A percentile compares a stretch with the other conserved stretches of the same genome.
Conservation (phyloP, 2,329 filamentous ascomycete genomes). For the Teratosphaeria pseudoeucalypti region DNA sequence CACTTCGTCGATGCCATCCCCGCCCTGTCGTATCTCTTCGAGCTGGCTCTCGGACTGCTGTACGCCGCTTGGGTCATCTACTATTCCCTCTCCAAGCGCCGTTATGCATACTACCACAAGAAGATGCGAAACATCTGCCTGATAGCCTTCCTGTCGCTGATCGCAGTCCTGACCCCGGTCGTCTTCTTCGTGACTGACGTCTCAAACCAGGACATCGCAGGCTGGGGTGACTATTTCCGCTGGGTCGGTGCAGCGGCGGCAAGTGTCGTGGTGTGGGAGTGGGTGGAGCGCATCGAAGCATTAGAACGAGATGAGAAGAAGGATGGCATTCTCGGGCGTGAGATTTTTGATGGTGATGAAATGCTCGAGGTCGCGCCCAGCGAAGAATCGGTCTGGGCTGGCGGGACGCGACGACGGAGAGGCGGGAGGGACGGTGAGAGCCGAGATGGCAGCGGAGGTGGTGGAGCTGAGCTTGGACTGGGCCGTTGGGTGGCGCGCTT, state of each 20-base stretch:
- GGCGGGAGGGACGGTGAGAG: conserved; percentile 3
- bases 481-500: conserved; percentile 17
- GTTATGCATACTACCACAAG: conserved; percentile 81
- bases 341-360: conserved; percentile 89
- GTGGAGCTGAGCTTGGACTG: conserved; percentile 16
- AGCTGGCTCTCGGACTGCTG: conserved; percentile 72
- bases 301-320: conserved; percentile 88
- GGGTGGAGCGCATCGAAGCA: conserved; percentile 90
- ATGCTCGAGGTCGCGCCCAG: conserved; percentile 64
- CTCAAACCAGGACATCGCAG: conserved; percentile 70
- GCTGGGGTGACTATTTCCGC: conserved; percentile 89
- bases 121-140: conserved; percentile 83
- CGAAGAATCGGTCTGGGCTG: conserved; percentile 44
- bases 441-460: conserved; percentile 24
- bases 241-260: conserved; percentile 94
- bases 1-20: conserved; percentile 84
- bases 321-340: conserved; percentile 79
- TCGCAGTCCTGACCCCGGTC: conserved; percentile 76
- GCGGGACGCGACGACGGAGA: conserved; percentile 3
- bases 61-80: conserved; percentile 93
- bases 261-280: conserved; percentile 96
- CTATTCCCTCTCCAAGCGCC: conserved; percentile 82
- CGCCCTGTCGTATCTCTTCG: conserved; percentile 81
- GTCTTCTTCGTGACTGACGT: conserved; percentile 93
- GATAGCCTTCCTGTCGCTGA: conserved; percentile 66